A percentile compares a stretch with the other conserved stretches of the same genome.
Evolutionary conservation across 2,329 filamentous ascomycete species (phyloP).

Genomic region (Phyllachora maydis): DNA sequence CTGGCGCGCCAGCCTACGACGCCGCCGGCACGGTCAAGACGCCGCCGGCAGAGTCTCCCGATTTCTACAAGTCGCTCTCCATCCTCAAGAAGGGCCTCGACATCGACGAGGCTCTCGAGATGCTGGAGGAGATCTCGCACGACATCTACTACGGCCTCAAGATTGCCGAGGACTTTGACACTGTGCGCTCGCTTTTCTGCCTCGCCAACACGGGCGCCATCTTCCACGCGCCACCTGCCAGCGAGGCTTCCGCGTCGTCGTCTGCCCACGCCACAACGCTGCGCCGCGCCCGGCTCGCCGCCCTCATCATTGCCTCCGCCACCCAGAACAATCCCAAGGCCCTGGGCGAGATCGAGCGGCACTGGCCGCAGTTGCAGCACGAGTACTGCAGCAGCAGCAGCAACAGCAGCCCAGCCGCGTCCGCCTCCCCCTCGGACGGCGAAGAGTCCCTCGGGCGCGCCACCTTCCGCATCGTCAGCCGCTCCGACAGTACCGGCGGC

Average conservation of each 20-base stretch:
- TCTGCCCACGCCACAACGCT: slow-evolving; percentile 4
- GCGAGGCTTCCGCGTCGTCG: too few relatives aligned
- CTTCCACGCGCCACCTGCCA: too few relatives aligned
- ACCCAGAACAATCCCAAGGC: slow-evolving; percentile 46
- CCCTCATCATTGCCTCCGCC: slow-evolving; percentile 32
- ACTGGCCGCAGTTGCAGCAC: slow-evolving; percentile 21
- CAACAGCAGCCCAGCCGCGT: too few relatives aligned
- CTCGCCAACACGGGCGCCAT: slow-evolving; percentile 19
- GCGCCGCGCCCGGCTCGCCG: slow-evolving; percentile 25
- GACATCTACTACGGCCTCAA: slow-evolving; percentile 51
- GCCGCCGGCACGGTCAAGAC: slow-evolving; percentile 33
- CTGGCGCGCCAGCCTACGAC: slow-evolving; percentile 35
- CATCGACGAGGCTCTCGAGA: slow-evolving; percentile 30
- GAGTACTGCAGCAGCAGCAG: slow-evolving; percentile 13
- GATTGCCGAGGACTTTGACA: slow-evolving; percentile 32
- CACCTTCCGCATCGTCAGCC: slow-evolving; percentile 20
- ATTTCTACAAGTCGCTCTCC: slow-evolving; percentile 24
- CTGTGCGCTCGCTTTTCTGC: slow-evolving; percentile 33
- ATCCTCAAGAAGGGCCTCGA: slow-evolving; percentile 22
- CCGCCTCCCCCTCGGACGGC: too few relatives aligned
- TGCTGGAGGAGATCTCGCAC: slow-evolving; percentile 42
- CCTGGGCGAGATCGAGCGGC: slow-evolving; percentile 24
- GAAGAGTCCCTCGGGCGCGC: slow-evolving; percentile 11
- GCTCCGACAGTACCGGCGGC: slow-evolving; percentile 1
- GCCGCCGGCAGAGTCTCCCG: slow-evolving; percentile 17